Evolutionary conservation across 2,329 filamentous ascomycete species (phyloP).

Genomic region (Colletotrichum paranaense): DNA sequence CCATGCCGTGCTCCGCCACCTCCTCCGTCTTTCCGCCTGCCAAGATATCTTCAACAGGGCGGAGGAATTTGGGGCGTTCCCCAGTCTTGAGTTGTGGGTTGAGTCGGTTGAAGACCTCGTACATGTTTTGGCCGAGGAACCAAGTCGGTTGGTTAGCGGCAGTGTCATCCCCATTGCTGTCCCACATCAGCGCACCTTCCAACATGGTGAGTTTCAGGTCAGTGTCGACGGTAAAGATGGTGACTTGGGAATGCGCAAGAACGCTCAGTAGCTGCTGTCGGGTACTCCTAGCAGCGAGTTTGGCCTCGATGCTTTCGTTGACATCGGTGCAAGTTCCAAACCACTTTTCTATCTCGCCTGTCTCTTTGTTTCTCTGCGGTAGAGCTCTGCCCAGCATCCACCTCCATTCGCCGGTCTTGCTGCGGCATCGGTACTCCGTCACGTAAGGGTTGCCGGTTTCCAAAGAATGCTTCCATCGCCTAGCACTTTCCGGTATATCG

Average conservation of each 20-base stretch:
- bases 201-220: constrained; percentile 73
- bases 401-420: constrained; percentile 75
- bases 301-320: constrained; percentile 77
- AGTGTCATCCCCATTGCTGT: constrained; percentile 45
- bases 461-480: constrained; percentile 71
- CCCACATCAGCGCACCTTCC: constrained; percentile 74
- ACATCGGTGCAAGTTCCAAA: constrained; percentile 86
- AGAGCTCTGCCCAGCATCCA: constrained; percentile 83
- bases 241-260: constrained; percentile 79
- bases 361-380: constrained; percentile 73
- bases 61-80: constrained; percentile 61
- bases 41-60: constrained; percentile 73
- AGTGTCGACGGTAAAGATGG: constrained; percentile 78
- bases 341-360: constrained; percentile 80
- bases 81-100: constrained; percentile 55
- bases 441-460: constrained; percentile 75
- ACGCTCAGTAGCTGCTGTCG: constrained; percentile 79
- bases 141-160: constrained; percentile 54
- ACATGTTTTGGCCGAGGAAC: constrained; percentile 71
- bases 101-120: constrained; percentile 69
- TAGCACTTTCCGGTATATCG: constrained; percentile 67
- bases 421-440: constrained; percentile 77
- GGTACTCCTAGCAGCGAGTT: constrained; percentile 72
- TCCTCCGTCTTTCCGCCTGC: constrained; percentile 70
- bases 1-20: constrained; percentile 70